Conservation (phyloP, 805 yeast species). For the Cyberlindnera maclurae region DNA sequence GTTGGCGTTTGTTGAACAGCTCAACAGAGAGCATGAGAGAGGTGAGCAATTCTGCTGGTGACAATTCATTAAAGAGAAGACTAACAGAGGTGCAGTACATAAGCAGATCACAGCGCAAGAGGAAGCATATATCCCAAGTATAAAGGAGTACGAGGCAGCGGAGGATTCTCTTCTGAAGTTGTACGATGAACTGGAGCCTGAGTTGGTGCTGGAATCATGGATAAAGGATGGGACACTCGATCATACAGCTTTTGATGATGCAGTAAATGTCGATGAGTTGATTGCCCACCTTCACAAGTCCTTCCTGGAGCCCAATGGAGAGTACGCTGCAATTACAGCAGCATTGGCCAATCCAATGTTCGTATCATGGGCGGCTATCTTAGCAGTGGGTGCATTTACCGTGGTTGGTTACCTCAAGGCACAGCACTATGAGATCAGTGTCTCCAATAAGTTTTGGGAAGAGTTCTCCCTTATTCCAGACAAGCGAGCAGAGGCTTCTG, state of each 20-base stretch:
- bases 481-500: too few species aligned
- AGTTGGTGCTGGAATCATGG: neutral
- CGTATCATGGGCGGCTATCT: neutral
- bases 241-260: neutral
- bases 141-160: neutral
- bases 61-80: neutral
- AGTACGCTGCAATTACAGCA: neutral
- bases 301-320: neutral
- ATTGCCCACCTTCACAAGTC: neutral
- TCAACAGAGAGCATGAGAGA: neutral
- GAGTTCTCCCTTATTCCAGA: neutral
- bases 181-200: neutral
- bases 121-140: neutral
- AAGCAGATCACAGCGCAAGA: slow-evolving; percentile 1
- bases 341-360: too few species aligned
- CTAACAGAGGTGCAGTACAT: slow-evolving; percentile 1
- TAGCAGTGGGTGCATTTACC: neutral
- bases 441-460: neutral
- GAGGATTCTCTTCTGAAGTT: neutral
- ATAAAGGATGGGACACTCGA: slow-evolving; percentile 1
- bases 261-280: neutral
- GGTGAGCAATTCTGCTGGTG: slow-evolving; percentile 1
- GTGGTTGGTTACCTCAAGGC: neutral
- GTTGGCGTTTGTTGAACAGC: slow-evolving; percentile 2
- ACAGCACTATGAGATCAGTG: neutral